Evolutionary conservation across 768 basidiomycete species (phyloP), one percentile per base, ranked within the genome.

Genomic region (Tremella fuciformis): DNA sequence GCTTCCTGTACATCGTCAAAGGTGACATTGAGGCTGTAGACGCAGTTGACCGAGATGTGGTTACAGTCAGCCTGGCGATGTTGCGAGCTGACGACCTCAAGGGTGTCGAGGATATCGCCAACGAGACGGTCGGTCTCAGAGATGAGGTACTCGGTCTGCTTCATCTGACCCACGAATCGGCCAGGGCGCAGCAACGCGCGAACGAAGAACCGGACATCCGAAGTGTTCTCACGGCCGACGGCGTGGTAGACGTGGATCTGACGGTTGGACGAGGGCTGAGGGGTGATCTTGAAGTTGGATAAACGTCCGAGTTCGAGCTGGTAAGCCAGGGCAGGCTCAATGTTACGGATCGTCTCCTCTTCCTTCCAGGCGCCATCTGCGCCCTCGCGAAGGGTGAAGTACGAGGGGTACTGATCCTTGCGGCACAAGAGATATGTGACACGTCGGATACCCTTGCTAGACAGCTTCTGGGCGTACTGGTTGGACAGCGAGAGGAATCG

Each of bases 231-330:
- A 59, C 85, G 84, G 29, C 92, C 93, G 52, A 94, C 84, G 46
- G 88, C 93, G 69, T 94, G 91, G 79, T 99, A 98, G 71, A 99
- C 89, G 79, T 98, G 96, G 50, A 98, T 89, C 78, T 98, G 94
- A 75, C 94, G 88, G 79, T 90, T 88, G 79, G 98, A 92, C 48
- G 91, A 91, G 74, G 93, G 92, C 80, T 87, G 86, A n/a, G 96
- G 94, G 40, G 85, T 88, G 75, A 99, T 83, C 76, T 93, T 91
- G 81, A 97, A 98, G 81, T 93, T 89, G 15, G 92, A 94, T 56
- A 99, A 83, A 47, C 96, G 91, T 77, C 88, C 89, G 60, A 99
- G 86, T 76, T 99, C 96, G 51, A 99, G 83, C 79, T 98, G 96
- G 84, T 90, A 97, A 26, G 96, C 96, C 41, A 98, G 82, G 22